phyloP scores from a whole-genome alignment of 148 eudicot genomes.

The Rhododendron simsii region DNA sequence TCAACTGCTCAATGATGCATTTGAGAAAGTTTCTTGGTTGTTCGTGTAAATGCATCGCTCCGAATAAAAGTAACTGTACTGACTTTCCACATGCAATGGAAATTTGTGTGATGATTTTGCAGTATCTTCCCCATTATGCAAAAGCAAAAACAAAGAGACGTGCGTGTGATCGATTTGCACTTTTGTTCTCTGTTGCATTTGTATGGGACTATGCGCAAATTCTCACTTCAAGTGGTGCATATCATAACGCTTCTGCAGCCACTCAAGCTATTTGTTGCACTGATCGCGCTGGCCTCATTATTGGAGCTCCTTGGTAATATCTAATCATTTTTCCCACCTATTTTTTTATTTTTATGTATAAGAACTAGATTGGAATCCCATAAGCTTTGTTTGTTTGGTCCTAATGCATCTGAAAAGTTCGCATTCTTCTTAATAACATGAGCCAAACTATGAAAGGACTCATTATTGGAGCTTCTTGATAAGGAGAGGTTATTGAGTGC shows the following conservation, averaged over 20 bases:
- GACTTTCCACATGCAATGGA: background rate
- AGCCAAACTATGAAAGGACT: background rate
- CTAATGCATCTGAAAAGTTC: background rate
- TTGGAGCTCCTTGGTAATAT: constrained; percentile 51
- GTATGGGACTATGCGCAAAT: constrained; percentile 47
- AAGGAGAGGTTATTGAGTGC: background rate
- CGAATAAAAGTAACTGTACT: background rate
- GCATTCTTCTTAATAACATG: background rate
- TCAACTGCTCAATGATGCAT: background rate
- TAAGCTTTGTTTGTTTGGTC: background rate
- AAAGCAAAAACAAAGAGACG: constrained; percentile 35
- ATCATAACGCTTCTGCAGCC: constrained; percentile 20
- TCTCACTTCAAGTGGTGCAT: constrained; percentile 47
- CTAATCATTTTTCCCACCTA: background rate
- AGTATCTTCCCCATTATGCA: constrained; percentile 41
- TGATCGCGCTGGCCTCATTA: constrained; percentile 42
- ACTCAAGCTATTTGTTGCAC: constrained; percentile 30
- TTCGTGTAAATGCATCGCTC: background rate
- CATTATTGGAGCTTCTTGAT: background rate
- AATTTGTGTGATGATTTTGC: constrained; percentile 12
- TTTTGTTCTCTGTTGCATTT: constrained; percentile 38
- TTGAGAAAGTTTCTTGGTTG: background rate
- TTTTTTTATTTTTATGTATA: background rate
- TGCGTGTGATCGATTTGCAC: constrained; percentile 37
- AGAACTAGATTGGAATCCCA: background rate